A percentile compares a stretch with the other conserved stretches of the same genome.
Evolutionary conservation across 1,284 basidiomycete species (phyloP).

Genomic region (Kwoniella shivajii): DNA sequence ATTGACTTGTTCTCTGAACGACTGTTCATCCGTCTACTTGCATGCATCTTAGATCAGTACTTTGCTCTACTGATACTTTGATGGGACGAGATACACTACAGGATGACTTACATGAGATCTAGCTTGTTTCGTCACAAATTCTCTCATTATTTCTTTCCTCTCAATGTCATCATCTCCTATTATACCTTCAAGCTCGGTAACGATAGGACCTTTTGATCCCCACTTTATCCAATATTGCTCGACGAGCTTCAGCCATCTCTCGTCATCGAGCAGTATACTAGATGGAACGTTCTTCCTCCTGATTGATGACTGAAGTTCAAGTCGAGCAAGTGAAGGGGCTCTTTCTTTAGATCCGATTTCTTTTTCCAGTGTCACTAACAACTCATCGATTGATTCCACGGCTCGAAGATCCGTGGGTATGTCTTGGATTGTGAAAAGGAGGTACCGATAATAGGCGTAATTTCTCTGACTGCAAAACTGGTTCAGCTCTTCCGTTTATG

Average conservation of each 20-base stretch:
- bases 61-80: neutral
- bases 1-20: slow-evolving; percentile 29
- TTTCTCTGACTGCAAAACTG: slow-evolving; percentile 31
- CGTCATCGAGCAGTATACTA: slow-evolving; percentile 9
- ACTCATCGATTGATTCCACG: slow-evolving; percentile 1
- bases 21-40: slow-evolving; percentile 30
- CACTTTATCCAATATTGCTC: slow-evolving; percentile 40
- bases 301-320: slow-evolving; percentile 29
- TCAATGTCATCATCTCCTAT: slow-evolving; percentile 9
- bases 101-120: no score
- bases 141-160: neutral
- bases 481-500: neutral
- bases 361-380: slow-evolving; percentile 23
- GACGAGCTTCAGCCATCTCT: slow-evolving; percentile 25
- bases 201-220: slow-evolving; percentile 38
- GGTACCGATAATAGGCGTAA: slow-evolving; percentile 44
- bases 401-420: neutral
- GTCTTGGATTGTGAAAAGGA: slow-evolving; percentile 15
- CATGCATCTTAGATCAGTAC: neutral
- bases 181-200: slow-evolving; percentile 37
- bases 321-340: slow-evolving; percentile 34
- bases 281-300: neutral
- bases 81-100: neutral
- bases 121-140: slow-evolving; percentile 16
- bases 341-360: slow-evolving; percentile 37